Conservation (phyloP, 2,329 filamentous ascomycete genomes). For the Sporothrix brunneoviolacea region DNA sequence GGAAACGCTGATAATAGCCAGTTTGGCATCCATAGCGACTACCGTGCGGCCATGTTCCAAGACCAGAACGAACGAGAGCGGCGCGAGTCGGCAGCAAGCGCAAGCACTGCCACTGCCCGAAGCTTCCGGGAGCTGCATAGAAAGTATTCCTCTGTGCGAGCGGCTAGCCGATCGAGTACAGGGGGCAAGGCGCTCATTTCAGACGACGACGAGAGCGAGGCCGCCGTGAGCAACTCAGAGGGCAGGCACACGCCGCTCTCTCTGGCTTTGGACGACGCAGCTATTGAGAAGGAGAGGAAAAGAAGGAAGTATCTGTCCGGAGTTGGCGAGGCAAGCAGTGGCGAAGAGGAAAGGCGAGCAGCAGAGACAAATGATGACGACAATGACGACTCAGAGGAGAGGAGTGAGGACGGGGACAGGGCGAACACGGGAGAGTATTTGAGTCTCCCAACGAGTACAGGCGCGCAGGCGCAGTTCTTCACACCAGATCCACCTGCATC, state of each 20-base stretch:
- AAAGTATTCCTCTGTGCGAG: slow-evolving; percentile 50
- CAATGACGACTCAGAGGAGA: neutral
- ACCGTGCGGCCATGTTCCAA: slow-evolving; percentile 43
- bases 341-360: slow-evolving; percentile 6
- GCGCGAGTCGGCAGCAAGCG: slow-evolving; percentile 56
- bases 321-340: slow-evolving; percentile 11
- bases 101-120: slow-evolving; percentile 59
- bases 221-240: slow-evolving; percentile 53
- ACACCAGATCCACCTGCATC: slow-evolving; percentile 36
- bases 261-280: slow-evolving; percentile 33
- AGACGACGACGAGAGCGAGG: slow-evolving; percentile 55
- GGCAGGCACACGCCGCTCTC: slow-evolving; percentile 50
- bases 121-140: slow-evolving; percentile 59
- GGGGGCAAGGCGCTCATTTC: slow-evolving; percentile 27
- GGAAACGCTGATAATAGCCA: neutral
- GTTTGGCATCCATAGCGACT: slow-evolving; percentile 31
- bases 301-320: slow-evolving; percentile 9
- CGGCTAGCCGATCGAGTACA: slow-evolving; percentile 28
- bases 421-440: slow-evolving; percentile 23
- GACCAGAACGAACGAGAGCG: slow-evolving; percentile 44
- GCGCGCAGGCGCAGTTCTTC: slow-evolving; percentile 31
- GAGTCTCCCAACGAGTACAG: slow-evolving; percentile 25
- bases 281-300: slow-evolving; percentile 27
- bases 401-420: neutral
- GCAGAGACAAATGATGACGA: slow-evolving; percentile 24